Conservation (phyloP, 139 green algal species). For the Auxenochlorella pyrenoidosa region DNA sequence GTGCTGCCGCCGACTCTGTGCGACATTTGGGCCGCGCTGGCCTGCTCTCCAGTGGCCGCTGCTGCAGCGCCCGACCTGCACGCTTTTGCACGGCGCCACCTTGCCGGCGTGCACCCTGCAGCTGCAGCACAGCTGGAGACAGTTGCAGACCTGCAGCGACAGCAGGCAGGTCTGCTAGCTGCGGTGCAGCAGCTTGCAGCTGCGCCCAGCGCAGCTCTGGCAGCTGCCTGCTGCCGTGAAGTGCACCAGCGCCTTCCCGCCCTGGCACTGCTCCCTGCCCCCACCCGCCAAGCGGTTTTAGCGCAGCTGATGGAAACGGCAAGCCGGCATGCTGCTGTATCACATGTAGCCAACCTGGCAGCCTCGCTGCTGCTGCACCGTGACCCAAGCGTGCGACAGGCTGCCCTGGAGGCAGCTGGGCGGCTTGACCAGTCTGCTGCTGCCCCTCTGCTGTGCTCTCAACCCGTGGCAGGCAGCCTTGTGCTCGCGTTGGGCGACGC, state of each 20-base stretch:
- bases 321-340: no score
- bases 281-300: background rate
- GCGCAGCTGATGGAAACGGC: background rate
- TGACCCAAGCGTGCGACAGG: background rate
- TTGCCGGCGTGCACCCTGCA: background rate
- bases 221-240: background rate
- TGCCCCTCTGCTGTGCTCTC: no score
- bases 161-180: background rate
- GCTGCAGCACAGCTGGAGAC: background rate
- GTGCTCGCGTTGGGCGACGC: background rate
- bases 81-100: background rate
- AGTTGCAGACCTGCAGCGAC: background rate
- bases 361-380: background rate
- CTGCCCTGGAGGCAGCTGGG: background rate
- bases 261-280: background rate
- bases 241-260: background rate
- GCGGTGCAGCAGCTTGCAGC: background rate
- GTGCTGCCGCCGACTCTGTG: background rate
- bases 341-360: background rate
- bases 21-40: background rate
- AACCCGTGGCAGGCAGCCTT: slow-evolving; percentile 1
- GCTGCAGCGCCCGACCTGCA: background rate
- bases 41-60: background rate
- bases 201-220: background rate
- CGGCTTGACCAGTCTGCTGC: background rate